Evolutionary conservation across 2,329 filamentous ascomycete species (phyloP).

Genomic region (Cytospora paraplurivora): DNA sequence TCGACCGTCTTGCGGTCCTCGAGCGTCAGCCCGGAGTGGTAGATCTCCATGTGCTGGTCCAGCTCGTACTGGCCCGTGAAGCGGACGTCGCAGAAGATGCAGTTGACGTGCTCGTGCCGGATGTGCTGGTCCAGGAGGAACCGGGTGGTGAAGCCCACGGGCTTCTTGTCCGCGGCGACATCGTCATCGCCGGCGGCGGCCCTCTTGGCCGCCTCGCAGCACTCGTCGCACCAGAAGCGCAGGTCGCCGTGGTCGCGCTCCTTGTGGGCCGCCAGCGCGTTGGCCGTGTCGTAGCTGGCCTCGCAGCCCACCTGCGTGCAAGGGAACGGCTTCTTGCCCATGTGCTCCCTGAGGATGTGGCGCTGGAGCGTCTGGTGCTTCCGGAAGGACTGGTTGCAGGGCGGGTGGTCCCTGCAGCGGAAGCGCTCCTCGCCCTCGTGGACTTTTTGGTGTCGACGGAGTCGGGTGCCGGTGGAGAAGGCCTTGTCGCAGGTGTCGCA

Average conservation of each 20-base stretch:
- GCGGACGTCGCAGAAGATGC: conserved; percentile 69
- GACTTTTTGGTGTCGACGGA: conserved; percentile 75
- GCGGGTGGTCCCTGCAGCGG: conserved; percentile 68
- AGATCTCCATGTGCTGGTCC: conserved; percentile 75
- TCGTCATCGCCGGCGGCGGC: conserved; percentile 36
- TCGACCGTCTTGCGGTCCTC: conserved; percentile 65
- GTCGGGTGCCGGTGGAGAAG: conserved; percentile 77
- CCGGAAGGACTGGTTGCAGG: conserved; percentile 77
- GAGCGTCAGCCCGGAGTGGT: conserved; percentile 66
- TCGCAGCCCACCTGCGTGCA: conserved; percentile 66
- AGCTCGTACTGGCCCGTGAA: conserved; percentile 69
- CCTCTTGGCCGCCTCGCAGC: conserved; percentile 41
- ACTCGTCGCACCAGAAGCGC: conserved; percentile 78
- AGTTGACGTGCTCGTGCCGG: conserved; percentile 71
- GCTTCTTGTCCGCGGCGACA: conserved; percentile 42
- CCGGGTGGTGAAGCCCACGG: conserved; percentile 70
- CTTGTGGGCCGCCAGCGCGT: conserved; percentile 71
- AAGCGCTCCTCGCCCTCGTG: conserved; percentile 79
- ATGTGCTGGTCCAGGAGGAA: conserved; percentile 73
- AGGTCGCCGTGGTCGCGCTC: conserved; percentile 69
- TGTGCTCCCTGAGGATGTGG: conserved; percentile 77
- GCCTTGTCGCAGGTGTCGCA: conserved; percentile 78
- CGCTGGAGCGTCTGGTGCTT: conserved; percentile 85
- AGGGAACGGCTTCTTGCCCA: conserved; percentile 69
- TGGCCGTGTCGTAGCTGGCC: conserved; percentile 72